Base-by-base conservation (phyloP, 208 protist species). In the Crithidia acanthocephali region DNA sequence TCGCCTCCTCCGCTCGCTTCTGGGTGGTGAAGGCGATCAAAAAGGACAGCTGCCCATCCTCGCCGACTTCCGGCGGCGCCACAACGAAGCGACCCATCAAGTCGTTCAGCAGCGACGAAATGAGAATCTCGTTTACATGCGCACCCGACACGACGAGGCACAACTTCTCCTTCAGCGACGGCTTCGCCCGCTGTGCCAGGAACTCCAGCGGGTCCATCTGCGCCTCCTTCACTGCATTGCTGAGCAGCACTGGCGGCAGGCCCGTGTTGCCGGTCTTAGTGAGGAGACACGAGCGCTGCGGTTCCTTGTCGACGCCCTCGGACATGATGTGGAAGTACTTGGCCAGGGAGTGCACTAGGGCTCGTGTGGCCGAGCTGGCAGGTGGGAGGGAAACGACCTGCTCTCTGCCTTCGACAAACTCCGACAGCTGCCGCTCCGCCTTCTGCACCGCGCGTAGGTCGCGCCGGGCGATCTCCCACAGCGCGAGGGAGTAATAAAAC, bases 311-410 rank as follows among this genome's bases (percentile, higher is more conserved):
- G 8, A 88, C 69, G 53, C 77, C 71, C 40, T 88, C 79, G 18
- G 81, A 85, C 8, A 48, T 52, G 20, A 95, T 68, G 58, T 85
- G 72, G 68, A 88, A 95, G 75, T 89, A 92, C 23, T 58, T 62
- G 30, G 81, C 77, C 20, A 93, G 72, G 8, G 76, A 69, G 62
- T 95, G 90, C 18, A 89, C 74, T 15, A 92, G 57, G 7, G 72
- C 80, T 27, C 90, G 83, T 42, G 86, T 81, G 30, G 79, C 71
- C 5, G 67, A 28, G 37, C 70, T 67, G 44, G 79, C 74, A 5
- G 90, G 75, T 13, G 80, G 78, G 50, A 95, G 69, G 40, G 67
- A 83, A 2, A 82, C 45, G 3, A 86, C 66, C 9, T 61, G 15
- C 16, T 73, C 73, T 4, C 22, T 68, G n/a, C 74, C 72, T 8